phyloP scores from a whole-genome alignment of 2,329 filamentous ascomycete genomes.

The Xylaria sp. region DNA sequence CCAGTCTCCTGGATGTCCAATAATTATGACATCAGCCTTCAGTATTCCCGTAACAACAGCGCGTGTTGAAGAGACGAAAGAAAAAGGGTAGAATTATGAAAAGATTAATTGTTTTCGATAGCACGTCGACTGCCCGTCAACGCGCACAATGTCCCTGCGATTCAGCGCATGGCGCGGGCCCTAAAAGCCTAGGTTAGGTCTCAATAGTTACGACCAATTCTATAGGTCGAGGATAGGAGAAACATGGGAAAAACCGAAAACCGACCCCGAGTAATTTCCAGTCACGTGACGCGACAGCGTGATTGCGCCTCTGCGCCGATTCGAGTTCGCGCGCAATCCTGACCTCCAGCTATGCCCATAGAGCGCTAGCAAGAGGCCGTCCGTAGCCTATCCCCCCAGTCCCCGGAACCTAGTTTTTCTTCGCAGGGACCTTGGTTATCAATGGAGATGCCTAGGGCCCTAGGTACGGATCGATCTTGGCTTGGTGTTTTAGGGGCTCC shows the following conservation, averaged over 20 bases:
- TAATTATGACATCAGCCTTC: not conserved
- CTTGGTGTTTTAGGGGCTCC: too few relatives aligned
- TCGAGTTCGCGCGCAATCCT: not conserved
- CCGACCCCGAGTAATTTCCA: not conserved
- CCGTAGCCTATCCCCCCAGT: too few relatives aligned
- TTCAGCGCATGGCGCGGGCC: too few relatives aligned
- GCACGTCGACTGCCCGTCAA: not conserved
- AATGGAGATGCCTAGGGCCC: too few relatives aligned
- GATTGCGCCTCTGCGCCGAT: not conserved
- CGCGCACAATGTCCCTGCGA: not conserved
- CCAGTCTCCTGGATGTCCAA: not conserved
- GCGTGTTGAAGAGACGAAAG: not conserved
- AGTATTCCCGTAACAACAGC: not conserved
- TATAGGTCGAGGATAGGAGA: not conserved
- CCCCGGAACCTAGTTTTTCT: too few relatives aligned
- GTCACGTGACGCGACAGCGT: not conserved
- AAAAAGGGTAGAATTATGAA: not conserved
- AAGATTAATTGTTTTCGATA: not conserved
- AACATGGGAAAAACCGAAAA: not conserved
- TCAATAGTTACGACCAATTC: not conserved
- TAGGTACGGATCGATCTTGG: too few relatives aligned
- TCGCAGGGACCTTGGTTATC: too few relatives aligned
- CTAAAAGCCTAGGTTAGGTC: not conserved
- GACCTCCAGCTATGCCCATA: not conserved
- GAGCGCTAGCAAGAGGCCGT: not conserved